A percentile compares a stretch with the other conserved stretches of the same genome.
Conservation (phyloP, 2,329 filamentous ascomycete species). For the Fusarium sterilihyphosum region DNA sequence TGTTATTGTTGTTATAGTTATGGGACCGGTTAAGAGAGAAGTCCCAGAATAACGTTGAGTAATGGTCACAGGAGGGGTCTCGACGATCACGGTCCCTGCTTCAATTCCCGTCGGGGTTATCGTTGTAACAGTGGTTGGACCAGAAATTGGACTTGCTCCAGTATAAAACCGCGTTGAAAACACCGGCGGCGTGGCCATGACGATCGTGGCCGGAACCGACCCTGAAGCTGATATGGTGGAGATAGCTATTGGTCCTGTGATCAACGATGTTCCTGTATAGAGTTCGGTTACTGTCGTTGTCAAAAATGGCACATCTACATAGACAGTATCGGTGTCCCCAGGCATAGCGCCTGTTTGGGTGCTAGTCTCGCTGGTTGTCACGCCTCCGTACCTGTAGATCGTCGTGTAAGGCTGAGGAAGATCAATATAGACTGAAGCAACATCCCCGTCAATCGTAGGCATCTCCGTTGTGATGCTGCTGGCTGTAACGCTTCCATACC, state of each 20-base stretch:
- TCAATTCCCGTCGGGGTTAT: neutral
- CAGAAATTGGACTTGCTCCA: neutral
- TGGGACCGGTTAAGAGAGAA: fast-evolving
- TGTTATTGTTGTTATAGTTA: neutral
- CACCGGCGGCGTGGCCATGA: neutral
- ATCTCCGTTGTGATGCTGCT: neutral
- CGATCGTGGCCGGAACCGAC: neutral
- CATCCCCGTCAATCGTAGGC: neutral
- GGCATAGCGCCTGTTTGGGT: neutral
- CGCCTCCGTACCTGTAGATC: neutral
- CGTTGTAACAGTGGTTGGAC: neutral
- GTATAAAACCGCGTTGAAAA: neutral
- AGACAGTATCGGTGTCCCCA: neutral
- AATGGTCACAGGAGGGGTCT: neutral
- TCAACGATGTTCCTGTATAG: neutral
- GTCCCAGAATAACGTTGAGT: neutral
- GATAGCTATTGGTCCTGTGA: neutral
- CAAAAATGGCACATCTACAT: neutral
- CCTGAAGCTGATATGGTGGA: fast-evolving
- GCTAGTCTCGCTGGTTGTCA: neutral
- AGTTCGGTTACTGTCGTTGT: neutral
- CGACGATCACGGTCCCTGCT: neutral
- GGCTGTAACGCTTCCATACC: neutral
- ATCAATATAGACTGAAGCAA: neutral
- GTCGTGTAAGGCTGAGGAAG: neutral